These are phyloP conservation scores for Pyrenochaeta sp. DNA, from an alignment of 2,329 filamentous ascomycete species.

Conservation along the genomic window DNA sequence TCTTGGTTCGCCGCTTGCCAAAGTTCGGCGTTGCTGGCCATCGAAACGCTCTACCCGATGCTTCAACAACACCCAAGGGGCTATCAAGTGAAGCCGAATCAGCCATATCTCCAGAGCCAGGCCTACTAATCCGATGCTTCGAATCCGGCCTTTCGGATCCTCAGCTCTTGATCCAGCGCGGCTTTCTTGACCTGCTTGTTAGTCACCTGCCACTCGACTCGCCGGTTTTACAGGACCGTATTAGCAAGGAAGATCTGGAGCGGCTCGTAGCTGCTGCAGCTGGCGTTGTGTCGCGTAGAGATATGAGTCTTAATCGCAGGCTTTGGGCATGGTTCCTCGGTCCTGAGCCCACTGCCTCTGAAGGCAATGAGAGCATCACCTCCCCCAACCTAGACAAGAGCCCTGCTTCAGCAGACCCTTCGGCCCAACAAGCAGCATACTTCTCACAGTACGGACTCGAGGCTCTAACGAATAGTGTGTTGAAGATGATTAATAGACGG, in stretches of 20 bases:
- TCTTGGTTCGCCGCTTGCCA: constrained; percentile 81
- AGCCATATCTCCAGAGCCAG: constrained; percentile 89
- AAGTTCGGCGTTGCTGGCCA: constrained; percentile 62
- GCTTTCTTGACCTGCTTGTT: constrained; percentile 91
- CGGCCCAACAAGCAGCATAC: constrained; percentile 67
- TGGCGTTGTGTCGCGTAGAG: constrained; percentile 86
- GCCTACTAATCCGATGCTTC: constrained; percentile 88
- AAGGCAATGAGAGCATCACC: constrained; percentile 30
- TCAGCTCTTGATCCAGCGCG: constrained; percentile 90
- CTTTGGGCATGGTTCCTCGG: constrained; percentile 98
- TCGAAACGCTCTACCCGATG: constrained; percentile 25
- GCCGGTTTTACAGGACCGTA: constrained; percentile 76
- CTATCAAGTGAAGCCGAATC: constrained; percentile 66
- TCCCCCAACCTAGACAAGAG: constrained; percentile 60
- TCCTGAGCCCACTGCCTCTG: constrained; percentile 66
- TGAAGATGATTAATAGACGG: constrained; percentile 75
- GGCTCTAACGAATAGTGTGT: constrained; percentile 75
- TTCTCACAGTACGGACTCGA: constrained; percentile 83
- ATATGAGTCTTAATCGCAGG: constrained; percentile 95
- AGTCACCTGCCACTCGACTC: constrained; percentile 88
- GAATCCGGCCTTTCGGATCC: constrained; percentile 87
- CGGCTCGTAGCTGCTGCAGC: constrained; percentile 82
- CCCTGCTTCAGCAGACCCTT: constrained; percentile 52
- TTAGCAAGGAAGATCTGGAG: constrained; percentile 79
- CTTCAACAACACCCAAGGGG: constrained; percentile 9